phyloP scores from a whole-genome alignment of 768 basidiomycete species.

The Boletus edulis region DNA sequence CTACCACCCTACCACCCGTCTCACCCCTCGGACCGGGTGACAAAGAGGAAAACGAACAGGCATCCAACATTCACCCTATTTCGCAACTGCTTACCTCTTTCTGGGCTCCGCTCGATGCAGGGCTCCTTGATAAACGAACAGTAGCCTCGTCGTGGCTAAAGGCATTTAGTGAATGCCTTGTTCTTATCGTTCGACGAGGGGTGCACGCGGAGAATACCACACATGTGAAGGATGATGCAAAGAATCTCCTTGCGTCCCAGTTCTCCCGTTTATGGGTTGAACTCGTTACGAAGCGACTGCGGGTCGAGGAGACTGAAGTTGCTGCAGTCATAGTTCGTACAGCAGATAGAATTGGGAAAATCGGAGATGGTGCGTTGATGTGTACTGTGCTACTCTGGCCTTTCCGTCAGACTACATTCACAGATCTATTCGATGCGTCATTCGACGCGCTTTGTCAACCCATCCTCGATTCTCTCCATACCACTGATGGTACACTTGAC shows the following conservation, averaged over 20 bases:
- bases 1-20: slow-evolving; percentile 10
- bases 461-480: slow-evolving; percentile 2
- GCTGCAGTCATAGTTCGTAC: slow-evolving; percentile 44
- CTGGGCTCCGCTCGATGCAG: slow-evolving; percentile 72
- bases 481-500: neutral
- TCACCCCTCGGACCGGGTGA: neutral
- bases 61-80: slow-evolving; percentile 28
- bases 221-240: slow-evolving; percentile 3
- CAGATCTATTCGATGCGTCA: slow-evolving; percentile 47
- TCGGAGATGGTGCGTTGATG: slow-evolving; percentile 39
- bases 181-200: slow-evolving; percentile 48
- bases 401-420: slow-evolving; percentile 24
- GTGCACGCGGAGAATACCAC: neutral
- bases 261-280: slow-evolving; percentile 49
- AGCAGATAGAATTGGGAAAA: slow-evolving; percentile 40
- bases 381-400: slow-evolving; percentile 21
- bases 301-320: slow-evolving; percentile 43
- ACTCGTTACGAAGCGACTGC: slow-evolving; percentile 41
- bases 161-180: slow-evolving; percentile 66
- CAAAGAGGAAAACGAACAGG: neutral
- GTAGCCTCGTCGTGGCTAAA: slow-evolving; percentile 59
- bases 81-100: slow-evolving; percentile 66
- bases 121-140: slow-evolving; percentile 23
- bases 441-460: slow-evolving; percentile 43
- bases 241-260: slow-evolving; percentile 42